These are phyloP conservation scores for Pseudocercospora crystallina DNA, from an alignment of 2,329 filamentous ascomycete species.

Conservation along the genomic window DNA sequence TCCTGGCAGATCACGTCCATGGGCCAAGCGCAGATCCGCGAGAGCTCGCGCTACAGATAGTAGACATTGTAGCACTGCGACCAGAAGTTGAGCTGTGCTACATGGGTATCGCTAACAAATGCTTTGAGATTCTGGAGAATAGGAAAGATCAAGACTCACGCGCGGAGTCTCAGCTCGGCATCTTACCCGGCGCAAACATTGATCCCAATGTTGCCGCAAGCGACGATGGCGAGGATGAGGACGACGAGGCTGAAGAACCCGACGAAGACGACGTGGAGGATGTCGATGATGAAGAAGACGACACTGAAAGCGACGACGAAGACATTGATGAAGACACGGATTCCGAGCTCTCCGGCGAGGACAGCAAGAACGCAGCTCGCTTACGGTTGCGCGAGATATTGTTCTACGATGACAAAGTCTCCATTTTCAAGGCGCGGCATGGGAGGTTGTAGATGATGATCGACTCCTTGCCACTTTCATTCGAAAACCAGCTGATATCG, in stretches of 20 bases:
- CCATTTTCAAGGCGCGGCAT: constrained; percentile 75
- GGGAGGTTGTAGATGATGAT: constrained; percentile 41
- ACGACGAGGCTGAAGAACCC: constrained; percentile 51
- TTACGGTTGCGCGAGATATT: constrained; percentile 74
- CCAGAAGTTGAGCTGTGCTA: constrained; percentile 77
- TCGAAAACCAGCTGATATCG: background rate
- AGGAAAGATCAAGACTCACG: constrained; percentile 42
- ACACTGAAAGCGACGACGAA: constrained; percentile 39
- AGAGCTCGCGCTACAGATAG: constrained; percentile 72
- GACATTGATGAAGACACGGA: constrained; percentile 14
- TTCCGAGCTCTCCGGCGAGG: constrained; percentile 14
- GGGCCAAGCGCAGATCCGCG: constrained; percentile 57
- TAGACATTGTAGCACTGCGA: constrained; percentile 74
- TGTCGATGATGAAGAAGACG: constrained; percentile 42
- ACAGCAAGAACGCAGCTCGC: constrained; percentile 32
- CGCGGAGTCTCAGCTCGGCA: constrained; percentile 45
- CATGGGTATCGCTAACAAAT: constrained; percentile 72
- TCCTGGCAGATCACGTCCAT: constrained; percentile 63
- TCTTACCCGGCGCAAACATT: constrained; percentile 38
- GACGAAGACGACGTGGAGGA: constrained; percentile 53
- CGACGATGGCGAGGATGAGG: constrained; percentile 50
- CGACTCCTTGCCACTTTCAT: too few species aligned
- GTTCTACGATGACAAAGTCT: constrained; percentile 81
- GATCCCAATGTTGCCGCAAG: constrained; percentile 49
- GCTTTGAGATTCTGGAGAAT: constrained; percentile 76